phyloP scores from a whole-genome alignment of 2,329 filamentous ascomycete species.

The Trichoderma atroviride region DNA sequence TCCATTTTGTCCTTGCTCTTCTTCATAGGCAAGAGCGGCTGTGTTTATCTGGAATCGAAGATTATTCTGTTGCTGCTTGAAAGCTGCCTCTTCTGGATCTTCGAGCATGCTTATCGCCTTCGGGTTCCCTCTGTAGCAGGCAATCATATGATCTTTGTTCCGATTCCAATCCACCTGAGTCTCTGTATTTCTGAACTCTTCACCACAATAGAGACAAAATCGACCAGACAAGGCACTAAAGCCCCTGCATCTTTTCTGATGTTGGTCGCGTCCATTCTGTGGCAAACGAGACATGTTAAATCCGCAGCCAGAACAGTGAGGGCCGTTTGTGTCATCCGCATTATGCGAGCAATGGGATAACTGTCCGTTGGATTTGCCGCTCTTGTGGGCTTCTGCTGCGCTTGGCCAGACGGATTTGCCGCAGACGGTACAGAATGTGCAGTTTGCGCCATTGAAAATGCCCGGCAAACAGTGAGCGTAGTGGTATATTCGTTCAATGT shows the following conservation, averaged over 20 bases:
- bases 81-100: neutral
- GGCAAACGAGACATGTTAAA: neutral
- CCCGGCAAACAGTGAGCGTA: conserved; percentile 14
- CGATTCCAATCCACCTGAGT: conserved; percentile 6
- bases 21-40: neutral
- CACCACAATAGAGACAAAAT: conserved; percentile 25
- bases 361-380: neutral
- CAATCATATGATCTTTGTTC: conserved; percentile 22
- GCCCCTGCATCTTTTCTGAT: neutral
- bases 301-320: conserved; percentile 21
- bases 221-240: neutral
- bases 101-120: neutral
- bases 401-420: conserved; percentile 22
- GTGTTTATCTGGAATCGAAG: neutral
- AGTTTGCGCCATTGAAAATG: conserved; percentile 4
- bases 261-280: neutral
- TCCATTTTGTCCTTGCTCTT: neutral
- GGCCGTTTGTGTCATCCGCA: neutral
- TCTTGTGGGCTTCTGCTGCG: neutral
- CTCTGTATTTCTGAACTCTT: neutral
- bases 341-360: conserved; percentile 10
- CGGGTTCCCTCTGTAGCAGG: neutral
- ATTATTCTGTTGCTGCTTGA: neutral
- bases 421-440: conserved; percentile 27
- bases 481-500: conserved; percentile 24